phyloP scores from a whole-genome alignment of 768 basidiomycete species.

The Butyriboletus loyo region DNA sequence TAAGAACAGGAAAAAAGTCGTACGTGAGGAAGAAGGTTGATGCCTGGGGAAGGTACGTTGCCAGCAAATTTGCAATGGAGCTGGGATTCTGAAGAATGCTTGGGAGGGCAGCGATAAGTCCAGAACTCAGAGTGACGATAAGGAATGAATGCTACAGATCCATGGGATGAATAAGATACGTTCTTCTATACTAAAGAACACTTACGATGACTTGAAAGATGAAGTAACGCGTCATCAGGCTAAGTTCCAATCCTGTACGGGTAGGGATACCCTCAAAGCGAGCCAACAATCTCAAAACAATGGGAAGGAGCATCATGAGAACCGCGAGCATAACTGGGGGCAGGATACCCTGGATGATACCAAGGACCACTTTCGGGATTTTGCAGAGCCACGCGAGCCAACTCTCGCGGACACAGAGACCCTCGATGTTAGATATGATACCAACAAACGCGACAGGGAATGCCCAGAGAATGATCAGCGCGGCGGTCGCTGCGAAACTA shows the following conservation, averaged over 20 bases:
- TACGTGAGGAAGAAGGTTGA: constrained; percentile 91
- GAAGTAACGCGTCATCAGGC: constrained; percentile 90
- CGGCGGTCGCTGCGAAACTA: constrained; percentile 74
- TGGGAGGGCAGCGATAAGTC: constrained; percentile 71
- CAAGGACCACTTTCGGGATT: constrained; percentile 61
- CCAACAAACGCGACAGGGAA: constrained; percentile 88
- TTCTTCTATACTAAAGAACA: constrained; percentile 12
- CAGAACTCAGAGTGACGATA: constrained; percentile 81
- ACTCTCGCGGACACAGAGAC: constrained; percentile 55
- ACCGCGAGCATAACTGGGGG: constrained; percentile 87
- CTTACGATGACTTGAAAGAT: constrained; percentile 88
- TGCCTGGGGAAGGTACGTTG: constrained; percentile 73
- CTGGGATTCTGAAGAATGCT: constrained; percentile 64
- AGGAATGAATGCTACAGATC: constrained; percentile 82
- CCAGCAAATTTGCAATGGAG: constrained; percentile 67
- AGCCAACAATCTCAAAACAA: constrained; percentile 76
- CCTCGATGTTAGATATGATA: constrained; percentile 74
- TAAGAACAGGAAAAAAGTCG: constrained; percentile 11
- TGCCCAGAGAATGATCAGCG: constrained; percentile 83
- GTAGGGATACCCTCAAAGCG: constrained; percentile 90
- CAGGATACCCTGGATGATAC: constrained; percentile 85
- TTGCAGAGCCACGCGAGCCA: constrained; percentile 88
- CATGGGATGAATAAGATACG: neutral
- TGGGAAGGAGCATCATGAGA: constrained; percentile 87
- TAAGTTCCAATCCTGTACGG: constrained; percentile 77